Percentiles rank a stretch among this genome's conserved stretches.
phyloP scores from a whole-genome alignment of 2,329 filamentous ascomycete species.

The Fusarium armeniacum region DNA sequence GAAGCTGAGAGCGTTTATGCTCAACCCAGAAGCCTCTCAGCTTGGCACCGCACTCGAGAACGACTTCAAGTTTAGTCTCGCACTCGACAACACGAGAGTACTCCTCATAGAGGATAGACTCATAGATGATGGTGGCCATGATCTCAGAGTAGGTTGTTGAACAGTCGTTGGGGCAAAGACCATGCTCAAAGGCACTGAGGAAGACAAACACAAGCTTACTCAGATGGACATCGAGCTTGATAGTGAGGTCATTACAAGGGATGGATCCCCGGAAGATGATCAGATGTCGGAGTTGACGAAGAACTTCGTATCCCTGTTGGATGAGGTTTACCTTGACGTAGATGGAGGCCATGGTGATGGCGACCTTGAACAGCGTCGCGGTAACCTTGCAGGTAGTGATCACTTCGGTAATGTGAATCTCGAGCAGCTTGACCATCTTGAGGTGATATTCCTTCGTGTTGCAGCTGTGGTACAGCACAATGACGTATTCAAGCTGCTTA shows the following conservation, averaged over 20 bases:
- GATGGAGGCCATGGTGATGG: constrained; percentile 61
- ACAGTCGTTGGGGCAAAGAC: constrained; percentile 53
- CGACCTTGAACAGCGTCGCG: constrained; percentile 64
- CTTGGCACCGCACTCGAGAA: constrained; percentile 47
- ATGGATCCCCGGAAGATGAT: constrained; percentile 57
- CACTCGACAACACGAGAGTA: constrained; percentile 44
- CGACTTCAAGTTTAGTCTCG: constrained; percentile 40
- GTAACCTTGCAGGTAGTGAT: constrained; percentile 55
- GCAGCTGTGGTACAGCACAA: constrained; percentile 58
- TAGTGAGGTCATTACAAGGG: constrained; percentile 57
- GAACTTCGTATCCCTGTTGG: constrained; percentile 58
- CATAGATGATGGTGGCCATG: constrained; percentile 48
- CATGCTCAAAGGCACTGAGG: constrained; percentile 61
- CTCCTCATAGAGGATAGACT: constrained; percentile 46
- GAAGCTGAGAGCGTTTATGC: constrained; percentile 52
- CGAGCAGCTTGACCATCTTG: constrained; percentile 57
- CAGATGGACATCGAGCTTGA: constrained; percentile 56
- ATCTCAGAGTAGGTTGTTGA: constrained; percentile 59
- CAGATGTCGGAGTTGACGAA: constrained; percentile 65
- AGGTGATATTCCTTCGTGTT: constrained; percentile 56
- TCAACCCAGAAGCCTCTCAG: constrained; percentile 48
- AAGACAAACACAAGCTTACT: constrained; percentile 60
- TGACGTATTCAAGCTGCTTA: constrained; percentile 59
- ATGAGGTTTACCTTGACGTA: constrained; percentile 60
- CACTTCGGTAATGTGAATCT: constrained; percentile 58